Base-by-base conservation (phyloP, 257 asterid genomes). In the Petunia axillaris region DNA sequence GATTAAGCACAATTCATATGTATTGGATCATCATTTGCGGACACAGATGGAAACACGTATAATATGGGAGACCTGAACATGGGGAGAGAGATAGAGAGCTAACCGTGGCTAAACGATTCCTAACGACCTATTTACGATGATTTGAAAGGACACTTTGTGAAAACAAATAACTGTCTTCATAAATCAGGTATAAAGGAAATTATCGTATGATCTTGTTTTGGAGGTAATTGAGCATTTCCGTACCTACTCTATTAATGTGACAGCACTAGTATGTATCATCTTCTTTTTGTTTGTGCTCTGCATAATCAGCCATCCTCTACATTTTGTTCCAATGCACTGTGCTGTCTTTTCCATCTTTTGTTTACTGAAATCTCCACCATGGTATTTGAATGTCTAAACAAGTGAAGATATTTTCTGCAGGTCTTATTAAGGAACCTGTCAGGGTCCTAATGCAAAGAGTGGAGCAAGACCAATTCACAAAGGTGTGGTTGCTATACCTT, bases 381-480 rank as follows among this genome's bases (percentile, higher is more conserved):
- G 6, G 10, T 60, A 13, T 5, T 6, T 1, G 44, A 71, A 64
- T 66, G 35, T 59, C 68, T 59, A 64, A 64, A 76, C 41, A 62
- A 64, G 38, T 83, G 75, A 57, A 59, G n/a, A 39, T 15, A 68
- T 44, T 50, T 67, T 76, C 80, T 85, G 83, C 93, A 95, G 99
- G 94, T 75, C 95, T 96, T 40, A 93, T 92, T 75, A 83, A 84
- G 79, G 97, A 94, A 87, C 84, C 98, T 82, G 92, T 93, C 79
- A 91, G 94, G 87, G 91, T 79, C 81, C 82, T 94, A 81, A 94
- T 96, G 94, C 87, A 96, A 84, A 90, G 84, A 81, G 89, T 88
- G 81, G 98, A 96, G 87, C 89, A 91, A 1, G 91, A 84, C 82
- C 93, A 89, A 76, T 90, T 92, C 81, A 75, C 91, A 76, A 94